Percentiles rank a stretch among this genome's conserved stretches.
Evolutionary conservation across 1,139 yeast species (phyloP).

Genomic region (Sugiyamaella pinicola): DNA sequence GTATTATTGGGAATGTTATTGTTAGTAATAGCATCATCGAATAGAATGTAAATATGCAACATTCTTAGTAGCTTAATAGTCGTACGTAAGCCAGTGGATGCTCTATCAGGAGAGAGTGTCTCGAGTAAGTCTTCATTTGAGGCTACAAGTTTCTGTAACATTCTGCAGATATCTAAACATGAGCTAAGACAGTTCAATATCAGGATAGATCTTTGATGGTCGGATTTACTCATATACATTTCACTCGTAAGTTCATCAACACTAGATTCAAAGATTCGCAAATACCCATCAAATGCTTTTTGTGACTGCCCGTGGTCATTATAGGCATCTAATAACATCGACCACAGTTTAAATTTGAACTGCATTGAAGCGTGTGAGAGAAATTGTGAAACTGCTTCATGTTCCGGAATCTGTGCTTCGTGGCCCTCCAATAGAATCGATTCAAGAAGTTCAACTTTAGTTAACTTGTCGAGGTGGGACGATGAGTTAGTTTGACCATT

Average conservation of each 20-base stretch:
- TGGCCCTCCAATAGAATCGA: constrained; percentile 48
- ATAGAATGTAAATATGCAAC: constrained; percentile 47
- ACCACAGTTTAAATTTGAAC: constrained; percentile 75
- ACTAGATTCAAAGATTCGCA: constrained; percentile 51
- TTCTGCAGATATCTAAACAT: constrained; percentile 48
- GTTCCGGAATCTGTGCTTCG: constrained; percentile 38
- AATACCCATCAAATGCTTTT: constrained; percentile 58
- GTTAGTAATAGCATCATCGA: constrained; percentile 45
- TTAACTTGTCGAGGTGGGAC: neutral
- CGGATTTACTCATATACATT: constrained; percentile 30
- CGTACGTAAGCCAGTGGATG: constrained; percentile 35
- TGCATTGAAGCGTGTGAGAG: constrained; percentile 64
- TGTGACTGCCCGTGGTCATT: constrained; percentile 46
- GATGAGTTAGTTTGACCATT: constrained; percentile 27
- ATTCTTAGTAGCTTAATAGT: constrained; percentile 45
- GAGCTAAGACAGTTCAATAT: constrained; percentile 50
- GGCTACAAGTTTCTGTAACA: constrained; percentile 35
- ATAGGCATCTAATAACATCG: constrained; percentile 65
- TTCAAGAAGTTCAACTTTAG: constrained; percentile 54
- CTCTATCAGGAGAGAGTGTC: constrained; percentile 23
- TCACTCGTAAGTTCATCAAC: constrained; percentile 45
- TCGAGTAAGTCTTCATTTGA: constrained; percentile 29
- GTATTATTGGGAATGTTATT: constrained; percentile 40
- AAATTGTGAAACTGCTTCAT: constrained; percentile 59
- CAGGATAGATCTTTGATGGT: constrained; percentile 33